Percentiles rank a stretch among this genome's conserved stretches.
Conservation (phyloP, 306 rosid species). For the apple (Malus domestica) region ASM211411v1 NC_041801.1:54001-54500, state of each 20-base stretch:
- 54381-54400: constrained; percentile 88
- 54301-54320: background rate
- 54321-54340: constrained; percentile 8
- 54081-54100: constrained; percentile 89
- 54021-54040: constrained; percentile 2
- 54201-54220: constrained; percentile 15
- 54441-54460: background rate
- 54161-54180: background rate
- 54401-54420: constrained; percentile 17
- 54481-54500: constrained; percentile 69
- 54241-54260: constrained; percentile 99
- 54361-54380: constrained; percentile 88
- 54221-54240: constrained; percentile 56
- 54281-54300: background rate
- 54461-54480: background rate
- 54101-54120: constrained; percentile 88
- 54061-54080: constrained; percentile 91
- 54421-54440: background rate
- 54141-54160: constrained; percentile 43
- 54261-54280: background rate
- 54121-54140: constrained; percentile 72
- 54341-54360: constrained; percentile 83
- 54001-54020: background rate
- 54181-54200: background rate
- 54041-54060: constrained; percentile 98